These are phyloP conservation scores for Ganoderma lucidum DNA, from an alignment of 1,284 basidiomycete species.

Conservation along the genomic window DNA sequence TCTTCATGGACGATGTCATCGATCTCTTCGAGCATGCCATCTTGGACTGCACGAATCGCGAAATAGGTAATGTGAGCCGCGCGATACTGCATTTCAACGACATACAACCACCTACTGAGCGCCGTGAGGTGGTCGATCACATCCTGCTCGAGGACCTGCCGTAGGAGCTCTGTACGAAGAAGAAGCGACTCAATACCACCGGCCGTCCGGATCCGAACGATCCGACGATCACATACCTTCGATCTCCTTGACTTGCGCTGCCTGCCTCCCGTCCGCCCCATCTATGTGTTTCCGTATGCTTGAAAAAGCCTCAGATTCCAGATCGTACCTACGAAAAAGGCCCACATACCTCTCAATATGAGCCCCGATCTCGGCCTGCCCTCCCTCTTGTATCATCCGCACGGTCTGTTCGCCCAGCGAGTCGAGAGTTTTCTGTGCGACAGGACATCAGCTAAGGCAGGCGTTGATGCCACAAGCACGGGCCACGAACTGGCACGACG, in stretches of 20 bases:
- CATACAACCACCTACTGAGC: conserved; percentile 46
- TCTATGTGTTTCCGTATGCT: conserved; percentile 54
- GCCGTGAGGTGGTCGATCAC: conserved; percentile 52
- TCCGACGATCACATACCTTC: conserved; percentile 42
- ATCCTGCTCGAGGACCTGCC: conserved; percentile 53
- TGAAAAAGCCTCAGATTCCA: neutral
- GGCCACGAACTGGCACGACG: neutral
- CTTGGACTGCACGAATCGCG: conserved; percentile 46
- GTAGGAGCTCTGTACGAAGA: conserved; percentile 51
- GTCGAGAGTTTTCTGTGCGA: conserved; percentile 45
- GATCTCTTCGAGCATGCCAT: conserved; percentile 53
- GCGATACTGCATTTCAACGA: neutral
- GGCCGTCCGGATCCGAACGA: neutral
- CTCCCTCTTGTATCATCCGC: conserved; percentile 42
- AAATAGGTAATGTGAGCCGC: neutral
- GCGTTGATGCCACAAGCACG: neutral
- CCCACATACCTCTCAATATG: conserved; percentile 36
- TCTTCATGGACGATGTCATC: conserved; percentile 55
- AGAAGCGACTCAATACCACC: neutral
- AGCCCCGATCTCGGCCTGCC: conserved; percentile 40
- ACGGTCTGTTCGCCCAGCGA: conserved; percentile 45
- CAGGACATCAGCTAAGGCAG: neutral
- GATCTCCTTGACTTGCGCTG: conserved; percentile 55
- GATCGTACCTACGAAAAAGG: neutral
- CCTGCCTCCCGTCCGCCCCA: conserved; percentile 51